phyloP scores from a whole-genome alignment of 768 basidiomycete genomes.

The Candolleomyces efflorescens region DNA sequence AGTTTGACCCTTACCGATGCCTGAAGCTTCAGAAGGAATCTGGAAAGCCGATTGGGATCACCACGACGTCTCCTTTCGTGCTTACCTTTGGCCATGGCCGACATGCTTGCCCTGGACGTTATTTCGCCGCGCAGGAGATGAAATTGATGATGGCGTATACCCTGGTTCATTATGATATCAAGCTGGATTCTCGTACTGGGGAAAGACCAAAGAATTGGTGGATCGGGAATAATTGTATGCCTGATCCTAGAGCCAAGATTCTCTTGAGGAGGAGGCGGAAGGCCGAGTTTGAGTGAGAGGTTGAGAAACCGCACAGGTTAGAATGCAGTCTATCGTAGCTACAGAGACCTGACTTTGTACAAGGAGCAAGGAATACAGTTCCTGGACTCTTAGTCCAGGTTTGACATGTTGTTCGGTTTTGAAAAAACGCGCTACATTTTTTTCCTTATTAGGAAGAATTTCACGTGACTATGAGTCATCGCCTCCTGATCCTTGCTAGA shows the following conservation, averaged over 20 bases:
- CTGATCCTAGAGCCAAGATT: constrained; percentile 4
- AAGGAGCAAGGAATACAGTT: no score
- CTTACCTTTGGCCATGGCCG: constrained; percentile 33
- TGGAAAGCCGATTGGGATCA: constrained; percentile 20
- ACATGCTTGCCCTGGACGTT: constrained; percentile 25
- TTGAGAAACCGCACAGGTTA: no score
- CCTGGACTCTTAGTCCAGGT: no score
- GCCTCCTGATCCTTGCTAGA: no score
- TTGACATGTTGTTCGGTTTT: no score
- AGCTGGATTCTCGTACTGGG: neutral
- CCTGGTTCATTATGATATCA: neutral
- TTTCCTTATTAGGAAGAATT: no score
- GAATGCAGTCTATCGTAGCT: no score
- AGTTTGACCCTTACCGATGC: constrained; percentile 42
- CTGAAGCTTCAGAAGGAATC: constrained; percentile 19
- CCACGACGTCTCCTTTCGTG: constrained; percentile 22
- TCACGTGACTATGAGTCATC: no score
- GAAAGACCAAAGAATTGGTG: neutral
- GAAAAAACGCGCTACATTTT: no score
- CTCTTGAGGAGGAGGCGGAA: neutral
- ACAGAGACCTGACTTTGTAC: no score
- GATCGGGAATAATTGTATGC: neutral
- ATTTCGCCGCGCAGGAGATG: constrained; percentile 12
- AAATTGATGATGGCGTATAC: constrained; percentile 3
- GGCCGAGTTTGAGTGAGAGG: no score